Percentiles rank a stretch among this genome's conserved stretches.
Evolutionary conservation across 1,139 yeast genomes (phyloP).

Genomic region (Candida albicans): DNA sequence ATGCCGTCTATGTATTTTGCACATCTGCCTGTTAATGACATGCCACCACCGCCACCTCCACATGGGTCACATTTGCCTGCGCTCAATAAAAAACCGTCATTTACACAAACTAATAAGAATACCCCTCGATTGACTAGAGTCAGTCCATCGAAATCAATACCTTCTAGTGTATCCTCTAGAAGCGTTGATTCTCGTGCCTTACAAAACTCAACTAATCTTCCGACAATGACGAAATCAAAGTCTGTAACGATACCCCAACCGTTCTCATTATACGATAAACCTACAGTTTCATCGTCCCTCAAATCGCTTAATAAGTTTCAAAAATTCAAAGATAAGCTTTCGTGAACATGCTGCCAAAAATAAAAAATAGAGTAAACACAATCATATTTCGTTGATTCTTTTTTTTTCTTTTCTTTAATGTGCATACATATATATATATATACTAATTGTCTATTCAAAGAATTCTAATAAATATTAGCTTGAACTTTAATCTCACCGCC

Average conservation of each 20-base stretch:
- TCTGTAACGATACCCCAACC: conserved; percentile 24
- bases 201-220: conserved; percentile 8
- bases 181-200: conserved; percentile 3
- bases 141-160: conserved; percentile 14
- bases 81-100: conserved; percentile 10
- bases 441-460: too few relatives aligned
- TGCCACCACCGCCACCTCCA: conserved; percentile 18
- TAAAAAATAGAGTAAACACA: background rate
- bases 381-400: background rate
- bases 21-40: conserved; percentile 17
- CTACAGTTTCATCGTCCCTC: conserved; percentile 49
- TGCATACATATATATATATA: too few relatives aligned
- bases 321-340: conserved; percentile 30
- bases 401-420: background rate
- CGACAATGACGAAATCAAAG: conserved; percentile 12
- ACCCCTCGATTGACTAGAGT: conserved; percentile 9
- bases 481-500: conserved; percentile 50
- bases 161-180: conserved; percentile 7
- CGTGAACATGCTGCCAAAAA: conserved; percentile 15
- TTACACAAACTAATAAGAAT: background rate
- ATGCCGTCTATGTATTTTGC: too few relatives aligned
- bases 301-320: conserved; percentile 35
- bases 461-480: conserved; percentile 35
- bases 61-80: conserved; percentile 2
- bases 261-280: conserved; percentile 38